Base-by-base conservation (phyloP, 768 basidiomycete genomes). In the Mrakia frigida region DNA sequence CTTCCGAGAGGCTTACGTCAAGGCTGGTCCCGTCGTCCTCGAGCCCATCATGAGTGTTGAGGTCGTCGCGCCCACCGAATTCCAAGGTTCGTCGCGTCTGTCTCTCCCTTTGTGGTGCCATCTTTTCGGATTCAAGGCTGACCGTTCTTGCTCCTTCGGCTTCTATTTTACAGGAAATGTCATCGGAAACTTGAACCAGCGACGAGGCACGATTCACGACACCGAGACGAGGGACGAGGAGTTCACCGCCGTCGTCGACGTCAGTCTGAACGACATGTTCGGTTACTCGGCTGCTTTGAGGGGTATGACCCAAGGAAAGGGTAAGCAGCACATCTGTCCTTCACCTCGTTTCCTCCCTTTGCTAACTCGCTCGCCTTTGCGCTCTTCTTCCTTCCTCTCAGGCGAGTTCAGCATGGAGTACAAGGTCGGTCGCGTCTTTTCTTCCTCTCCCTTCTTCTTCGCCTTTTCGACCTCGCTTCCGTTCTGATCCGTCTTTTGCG, bases 11-110 rank as follows among this genome's bases (percentile, higher is more conserved):
- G 89, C 90, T 6, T 98, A 91, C 86, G 86, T 86, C 79, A 87
- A 87, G 79, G 90, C 92, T 63, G 86, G 86, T 71, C 90, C 93
- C 0, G 90, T 93, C 72, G 90, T 99, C 74, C 85, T 99, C 56
- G 96, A 99, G 82, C 96, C 96, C n/a, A 91, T 98, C 84, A 99
- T 99, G 96, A 92, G 88, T 23, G 96, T 99, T 52, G 96, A 99
- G 81, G 93, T 98, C 37, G 90, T 98, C 53, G 95, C 96, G 0
- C 97, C 97, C 3, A 87, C 88, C 18, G 97, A 99, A 82, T 99
- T 98, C 87, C 97, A 99, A 83, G 86, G 84, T 83, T 46, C 41
- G 75, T 67, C 56, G 28, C 28, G 13, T 39, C 14, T 50, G 35
- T 37, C 37, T 78, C 46, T 11, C 69, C 41, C 52, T 53, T 37